phyloP scores from a whole-genome alignment of 371 early-diverging fungal genomes.

The Lichtheimia ornata region DNA sequence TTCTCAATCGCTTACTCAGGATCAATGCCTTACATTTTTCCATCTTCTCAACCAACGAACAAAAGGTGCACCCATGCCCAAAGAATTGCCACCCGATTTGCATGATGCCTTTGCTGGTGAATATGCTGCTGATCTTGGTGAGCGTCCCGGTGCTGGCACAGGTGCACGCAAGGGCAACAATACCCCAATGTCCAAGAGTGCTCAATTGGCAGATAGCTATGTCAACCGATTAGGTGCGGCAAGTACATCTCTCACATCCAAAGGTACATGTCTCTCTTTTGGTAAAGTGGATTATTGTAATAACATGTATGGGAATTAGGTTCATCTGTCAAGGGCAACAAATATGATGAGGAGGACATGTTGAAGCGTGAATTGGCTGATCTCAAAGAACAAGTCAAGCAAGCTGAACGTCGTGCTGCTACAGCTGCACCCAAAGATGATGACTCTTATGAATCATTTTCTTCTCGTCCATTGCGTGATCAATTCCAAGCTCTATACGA shows the following conservation, averaged over 20 bases:
- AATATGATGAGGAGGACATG: conserved; percentile 54
- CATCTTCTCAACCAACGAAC: conserved; percentile 65
- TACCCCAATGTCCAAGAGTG: conserved; percentile 52
- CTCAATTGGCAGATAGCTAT: conserved; percentile 51
- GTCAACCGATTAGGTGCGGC: conserved; percentile 52
- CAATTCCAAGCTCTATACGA: conserved; percentile 55
- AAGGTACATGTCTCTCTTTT: no score
- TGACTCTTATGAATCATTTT: conserved; percentile 37
- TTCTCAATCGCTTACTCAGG: conserved; percentile 62
- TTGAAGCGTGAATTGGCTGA: conserved; percentile 45
- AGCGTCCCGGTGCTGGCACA: conserved; percentile 51
- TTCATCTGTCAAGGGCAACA: conserved; percentile 25
- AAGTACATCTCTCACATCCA: conserved; percentile 46
- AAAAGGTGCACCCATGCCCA: conserved; percentile 43
- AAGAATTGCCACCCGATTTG: conserved; percentile 49
- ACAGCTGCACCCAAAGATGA: conserved; percentile 24
- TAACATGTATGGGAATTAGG: no score
- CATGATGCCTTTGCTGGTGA: conserved; percentile 56
- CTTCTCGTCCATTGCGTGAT: conserved; percentile 44
- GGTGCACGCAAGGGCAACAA: conserved; percentile 49
- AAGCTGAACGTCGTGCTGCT: conserved; percentile 35
- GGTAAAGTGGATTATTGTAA: no score
- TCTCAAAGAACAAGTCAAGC: conserved; percentile 40
- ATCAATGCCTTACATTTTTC: conserved; percentile 62
- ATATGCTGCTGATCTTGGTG: conserved; percentile 53